These are phyloP conservation scores for Leccinum ochraceum DNA, from an alignment of 768 basidiomycete genomes.

Conservation along the genomic window DNA sequence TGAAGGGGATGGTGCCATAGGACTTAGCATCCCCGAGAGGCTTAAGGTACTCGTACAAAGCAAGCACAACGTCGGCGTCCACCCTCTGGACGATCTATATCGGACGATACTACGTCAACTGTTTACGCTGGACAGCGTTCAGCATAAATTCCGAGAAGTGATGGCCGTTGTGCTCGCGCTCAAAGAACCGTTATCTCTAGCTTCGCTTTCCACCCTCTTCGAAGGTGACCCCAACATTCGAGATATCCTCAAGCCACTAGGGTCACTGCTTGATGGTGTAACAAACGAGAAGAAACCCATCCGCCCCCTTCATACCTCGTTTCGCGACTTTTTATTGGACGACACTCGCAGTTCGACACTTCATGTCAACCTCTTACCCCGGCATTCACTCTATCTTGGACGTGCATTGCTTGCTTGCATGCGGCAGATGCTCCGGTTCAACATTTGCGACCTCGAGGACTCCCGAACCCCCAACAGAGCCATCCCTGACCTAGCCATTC, in stretches of 20 bases:
- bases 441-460: conserved; percentile 39
- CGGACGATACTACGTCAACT: conserved; percentile 20
- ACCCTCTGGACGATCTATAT: conserved; percentile 23
- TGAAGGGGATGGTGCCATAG: conserved; percentile 19
- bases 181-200: conserved; percentile 21
- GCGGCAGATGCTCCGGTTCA: conserved; percentile 37
- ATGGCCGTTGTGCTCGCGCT: conserved; percentile 22
- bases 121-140: conserved; percentile 9
- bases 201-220: conserved; percentile 18
- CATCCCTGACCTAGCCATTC: conserved; percentile 17
- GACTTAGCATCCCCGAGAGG: conserved; percentile 14
- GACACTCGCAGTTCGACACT: conserved; percentile 25
- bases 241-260: conserved; percentile 21
- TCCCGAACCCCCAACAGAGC: conserved; percentile 35
- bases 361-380: conserved; percentile 14
- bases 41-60: conserved; percentile 13
- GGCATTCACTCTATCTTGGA: conserved; percentile 24
- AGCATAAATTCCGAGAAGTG: conserved; percentile 20
- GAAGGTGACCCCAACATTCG: conserved; percentile 6
- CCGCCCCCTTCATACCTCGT: conserved; percentile 37
- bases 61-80: not conserved
- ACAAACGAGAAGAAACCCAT: conserved; percentile 21
- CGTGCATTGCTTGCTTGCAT: conserved; percentile 32
- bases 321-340: conserved; percentile 35
- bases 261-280: conserved; percentile 25